Conservation (phyloP, 106 monocot genomes). For the Cymbidium sinense region DNA sequence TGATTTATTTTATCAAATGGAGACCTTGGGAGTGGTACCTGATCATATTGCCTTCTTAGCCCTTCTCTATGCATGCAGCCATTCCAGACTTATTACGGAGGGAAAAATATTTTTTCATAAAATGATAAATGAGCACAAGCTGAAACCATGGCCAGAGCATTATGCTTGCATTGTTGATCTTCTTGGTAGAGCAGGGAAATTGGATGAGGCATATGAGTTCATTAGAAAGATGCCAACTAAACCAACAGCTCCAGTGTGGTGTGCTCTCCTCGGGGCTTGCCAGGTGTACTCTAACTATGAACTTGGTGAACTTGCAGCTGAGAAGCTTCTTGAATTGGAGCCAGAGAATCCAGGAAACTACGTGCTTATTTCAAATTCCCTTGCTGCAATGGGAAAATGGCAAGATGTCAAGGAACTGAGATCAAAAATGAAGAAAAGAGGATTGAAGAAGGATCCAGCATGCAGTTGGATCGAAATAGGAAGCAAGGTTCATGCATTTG, state of each 20-base stretch:
- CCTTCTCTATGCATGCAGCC: constrained; percentile 70
- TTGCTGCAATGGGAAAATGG: constrained; percentile 63
- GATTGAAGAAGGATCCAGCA: constrained; percentile 61
- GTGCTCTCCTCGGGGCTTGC: constrained; percentile 78
- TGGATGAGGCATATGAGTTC: constrained; percentile 67
- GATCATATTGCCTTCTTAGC: constrained; percentile 67
- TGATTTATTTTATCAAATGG: constrained; percentile 35
- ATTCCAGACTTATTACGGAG: constrained; percentile 42
- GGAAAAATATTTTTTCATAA: constrained; percentile 34
- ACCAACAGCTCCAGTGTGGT: constrained; percentile 67
- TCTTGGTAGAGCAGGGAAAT: constrained; percentile 59
- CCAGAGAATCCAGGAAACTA: constrained; percentile 77
- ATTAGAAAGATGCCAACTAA: constrained; percentile 39
- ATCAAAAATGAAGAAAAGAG: constrained; percentile 41
- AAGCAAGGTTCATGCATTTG: constrained; percentile 55
- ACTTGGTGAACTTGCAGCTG: constrained; percentile 45
- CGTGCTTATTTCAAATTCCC: constrained; percentile 67
- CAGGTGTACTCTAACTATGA: constrained; percentile 35
- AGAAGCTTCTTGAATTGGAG: constrained; percentile 64
- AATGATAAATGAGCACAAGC: constrained; percentile 30
- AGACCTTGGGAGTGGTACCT: constrained; percentile 29
- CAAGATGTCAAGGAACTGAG: constrained; percentile 47
- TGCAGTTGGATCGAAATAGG: constrained; percentile 77
- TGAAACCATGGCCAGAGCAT: constrained; percentile 85
- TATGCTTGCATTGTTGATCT: constrained; percentile 78